Percentiles rank a stretch among this genome's conserved stretches.
Evolutionary conservation across 1,139 yeast species (phyloP).

Genomic region (Debaryomyces sp.): DNA sequence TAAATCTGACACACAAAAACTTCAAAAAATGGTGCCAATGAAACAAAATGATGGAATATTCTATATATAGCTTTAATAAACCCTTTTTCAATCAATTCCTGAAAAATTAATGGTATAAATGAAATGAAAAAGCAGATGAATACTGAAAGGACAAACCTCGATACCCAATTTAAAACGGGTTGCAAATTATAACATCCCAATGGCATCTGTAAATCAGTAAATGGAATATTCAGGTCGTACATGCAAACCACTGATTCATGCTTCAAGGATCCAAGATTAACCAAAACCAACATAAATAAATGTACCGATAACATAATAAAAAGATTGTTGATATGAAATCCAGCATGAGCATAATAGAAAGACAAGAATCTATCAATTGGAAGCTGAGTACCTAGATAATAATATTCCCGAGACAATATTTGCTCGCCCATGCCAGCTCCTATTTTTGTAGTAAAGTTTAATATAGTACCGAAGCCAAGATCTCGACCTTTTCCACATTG

Average conservation of each 20-base stretch:
- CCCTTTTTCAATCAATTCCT: constrained; percentile 55
- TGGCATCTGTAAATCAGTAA: constrained; percentile 50
- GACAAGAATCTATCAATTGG: constrained; percentile 56
- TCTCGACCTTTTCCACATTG: constrained; percentile 64
- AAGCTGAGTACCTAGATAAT: constrained; percentile 49
- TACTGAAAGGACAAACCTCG: constrained; percentile 51
- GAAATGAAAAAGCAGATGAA: constrained; percentile 52
- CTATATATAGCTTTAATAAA: constrained; percentile 47
- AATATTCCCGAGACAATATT: constrained; percentile 55
- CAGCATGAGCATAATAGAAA: constrained; percentile 59
- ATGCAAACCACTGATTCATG: constrained; percentile 50
- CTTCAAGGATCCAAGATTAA: constrained; percentile 51
- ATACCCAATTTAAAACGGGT: constrained; percentile 54
- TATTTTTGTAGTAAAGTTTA: constrained; percentile 56
- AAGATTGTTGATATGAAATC: constrained; percentile 56
- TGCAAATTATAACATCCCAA: constrained; percentile 49
- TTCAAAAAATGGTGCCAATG: constrained; percentile 56
- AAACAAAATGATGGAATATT: constrained; percentile 48
- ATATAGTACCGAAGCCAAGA: constrained; percentile 55
- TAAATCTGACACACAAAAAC: constrained; percentile 56
- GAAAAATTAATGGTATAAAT: constrained; percentile 52
- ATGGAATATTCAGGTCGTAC: constrained; percentile 46
- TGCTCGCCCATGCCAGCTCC: constrained; percentile 67
- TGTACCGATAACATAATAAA: constrained; percentile 53
- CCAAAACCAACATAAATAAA: constrained; percentile 46